Evolutionary conservation across 345 rosid species (phyloP).

Genomic region (Arabis alpina): DNA sequence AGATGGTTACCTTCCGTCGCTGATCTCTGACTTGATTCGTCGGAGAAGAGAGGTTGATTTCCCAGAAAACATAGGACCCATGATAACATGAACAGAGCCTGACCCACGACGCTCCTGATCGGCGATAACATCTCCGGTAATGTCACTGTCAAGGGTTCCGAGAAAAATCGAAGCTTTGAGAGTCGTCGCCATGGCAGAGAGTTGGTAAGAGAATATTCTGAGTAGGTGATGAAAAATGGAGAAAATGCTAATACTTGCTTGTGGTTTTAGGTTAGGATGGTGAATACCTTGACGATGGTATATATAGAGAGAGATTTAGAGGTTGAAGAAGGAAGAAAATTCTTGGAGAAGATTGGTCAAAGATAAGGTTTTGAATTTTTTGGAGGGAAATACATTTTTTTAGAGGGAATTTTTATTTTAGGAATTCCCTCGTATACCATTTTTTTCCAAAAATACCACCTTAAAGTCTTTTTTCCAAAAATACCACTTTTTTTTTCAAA

Average conservation of each 20-base stretch:
- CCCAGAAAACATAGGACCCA: slow-evolving; percentile 95
- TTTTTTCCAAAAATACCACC: too few relatives aligned
- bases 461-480: too few relatives aligned
- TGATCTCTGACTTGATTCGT: slow-evolving; percentile 67
- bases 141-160: slow-evolving; percentile 22
- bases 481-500: too few relatives aligned
- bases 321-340: slow-evolving; percentile 36
- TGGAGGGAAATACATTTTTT: slow-evolving; percentile 37
- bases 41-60: slow-evolving; percentile 94
- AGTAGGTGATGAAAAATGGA: neutral
- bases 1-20: slow-evolving; percentile 58
- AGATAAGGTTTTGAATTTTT: slow-evolving; percentile 18
- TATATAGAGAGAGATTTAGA: slow-evolving; percentile 31
- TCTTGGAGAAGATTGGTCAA: slow-evolving; percentile 42
- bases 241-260: neutral
- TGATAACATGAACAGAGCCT: slow-evolving; percentile 84
- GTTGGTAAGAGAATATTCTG: neutral
- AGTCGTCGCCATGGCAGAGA: slow-evolving; percentile 47
- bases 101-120: slow-evolving; percentile 27
- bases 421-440: too few relatives aligned
- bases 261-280: slow-evolving; percentile 3
- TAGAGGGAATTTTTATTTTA: slow-evolving; percentile 12
- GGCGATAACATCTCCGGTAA: slow-evolving; percentile 19
- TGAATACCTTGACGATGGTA: neutral
- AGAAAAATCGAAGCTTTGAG: slow-evolving; percentile 44